Evolutionary conservation across 495 filamentous ascomycete species (phyloP).

Genomic region (Penicillium longicatenatum): DNA sequence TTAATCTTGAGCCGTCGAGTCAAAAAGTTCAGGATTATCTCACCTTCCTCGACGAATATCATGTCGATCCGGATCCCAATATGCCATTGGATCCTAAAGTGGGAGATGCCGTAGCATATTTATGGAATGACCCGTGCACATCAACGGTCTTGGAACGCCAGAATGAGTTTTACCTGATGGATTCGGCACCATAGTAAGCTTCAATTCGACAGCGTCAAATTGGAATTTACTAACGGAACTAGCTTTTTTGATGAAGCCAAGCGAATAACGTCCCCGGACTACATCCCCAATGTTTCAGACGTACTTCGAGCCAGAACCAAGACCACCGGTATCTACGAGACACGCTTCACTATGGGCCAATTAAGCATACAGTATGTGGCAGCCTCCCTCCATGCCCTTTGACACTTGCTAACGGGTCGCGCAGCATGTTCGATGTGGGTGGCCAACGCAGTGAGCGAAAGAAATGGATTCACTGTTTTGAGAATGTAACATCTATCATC

Average conservation of each 20-base stretch:
- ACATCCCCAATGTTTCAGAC: conserved; percentile 88
- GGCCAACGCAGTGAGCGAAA: conserved; percentile 96
- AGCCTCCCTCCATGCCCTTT: neutral
- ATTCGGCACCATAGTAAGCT: conserved; percentile 95
- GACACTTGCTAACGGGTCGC: conserved; percentile 17
- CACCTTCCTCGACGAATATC: conserved; percentile 82
- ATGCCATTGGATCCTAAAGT: conserved; percentile 76
- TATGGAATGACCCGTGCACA: conserved; percentile 91
- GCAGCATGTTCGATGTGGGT: conserved; percentile 98
- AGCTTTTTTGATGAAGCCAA: conserved; percentile 95
- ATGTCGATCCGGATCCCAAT: conserved; percentile 85
- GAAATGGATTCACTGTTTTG: conserved; percentile 99
- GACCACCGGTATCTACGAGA: conserved; percentile 99
- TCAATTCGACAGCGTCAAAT: neutral
- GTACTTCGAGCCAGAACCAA: conserved; percentile 95
- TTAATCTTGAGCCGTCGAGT: conserved; percentile 72
- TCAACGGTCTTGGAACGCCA: conserved; percentile 86
- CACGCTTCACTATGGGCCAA: conserved; percentile 95
- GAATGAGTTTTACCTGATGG: conserved; percentile 99
- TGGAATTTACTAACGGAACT: conserved; percentile 9
- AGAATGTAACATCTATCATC: conserved; percentile 99
- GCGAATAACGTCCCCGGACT: conserved; percentile 81
- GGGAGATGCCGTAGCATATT: conserved; percentile 75
- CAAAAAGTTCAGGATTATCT: conserved; percentile 72
- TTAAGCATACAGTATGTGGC: conserved; percentile 92